Conservation (phyloP, 495 filamentous ascomycete species). For the Penicillium flavigenum region DNA sequence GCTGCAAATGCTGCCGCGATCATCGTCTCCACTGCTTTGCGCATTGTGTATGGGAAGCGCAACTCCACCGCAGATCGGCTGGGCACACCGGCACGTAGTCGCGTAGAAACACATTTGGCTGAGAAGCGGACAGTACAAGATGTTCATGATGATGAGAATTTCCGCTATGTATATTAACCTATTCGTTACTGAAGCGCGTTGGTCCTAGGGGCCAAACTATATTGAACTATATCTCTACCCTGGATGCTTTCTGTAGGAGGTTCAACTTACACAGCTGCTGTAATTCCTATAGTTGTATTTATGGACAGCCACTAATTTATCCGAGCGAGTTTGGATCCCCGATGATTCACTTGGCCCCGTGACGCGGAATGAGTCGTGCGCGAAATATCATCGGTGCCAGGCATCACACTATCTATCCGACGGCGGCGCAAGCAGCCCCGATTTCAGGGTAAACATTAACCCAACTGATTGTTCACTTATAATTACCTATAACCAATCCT, state of each 20-base stretch:
- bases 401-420: conserved; percentile 18
- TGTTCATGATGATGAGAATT: conserved; percentile 21
- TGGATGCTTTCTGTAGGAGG: too few species aligned
- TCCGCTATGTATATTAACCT: conserved; percentile 31
- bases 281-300: too few species aligned
- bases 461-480: background rate
- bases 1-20: conserved; percentile 46
- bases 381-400: too few species aligned
- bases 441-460: background rate
- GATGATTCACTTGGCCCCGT: too few species aligned
- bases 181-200: too few species aligned
- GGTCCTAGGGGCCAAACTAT: too few species aligned
- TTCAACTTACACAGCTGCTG: too few species aligned
- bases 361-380: too few species aligned
- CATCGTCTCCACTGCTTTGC: conserved; percentile 37
- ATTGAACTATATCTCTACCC: too few species aligned
- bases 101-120: conserved; percentile 17
- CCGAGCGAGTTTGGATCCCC: too few species aligned
- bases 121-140: conserved; percentile 9
- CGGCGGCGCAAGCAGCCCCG: conserved; percentile 16
- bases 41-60: conserved; percentile 38
- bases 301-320: too few species aligned
- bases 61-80: conserved; percentile 25
- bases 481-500: too few species aligned
- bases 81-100: conserved; percentile 21